phyloP scores from a whole-genome alignment of 2,329 filamentous ascomycete species.

The Ophiostoma piceae region DNA sequence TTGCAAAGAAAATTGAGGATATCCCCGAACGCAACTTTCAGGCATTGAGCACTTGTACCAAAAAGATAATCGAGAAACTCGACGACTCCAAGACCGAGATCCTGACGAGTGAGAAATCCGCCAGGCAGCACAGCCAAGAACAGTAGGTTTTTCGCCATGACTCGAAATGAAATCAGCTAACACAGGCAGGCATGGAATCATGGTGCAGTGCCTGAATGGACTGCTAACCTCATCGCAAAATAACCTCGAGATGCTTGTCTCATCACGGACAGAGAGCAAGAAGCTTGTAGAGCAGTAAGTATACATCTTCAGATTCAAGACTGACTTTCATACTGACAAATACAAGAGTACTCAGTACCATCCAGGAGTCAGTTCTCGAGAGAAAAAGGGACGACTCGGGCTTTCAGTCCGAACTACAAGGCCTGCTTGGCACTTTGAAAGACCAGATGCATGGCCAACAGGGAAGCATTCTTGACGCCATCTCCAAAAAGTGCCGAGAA shows the following conservation, averaged over 20 bases:
- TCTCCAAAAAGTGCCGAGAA: constrained; percentile 12
- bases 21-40: constrained; percentile 26
- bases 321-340: not conserved
- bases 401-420: not conserved
- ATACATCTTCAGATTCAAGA: not conserved
- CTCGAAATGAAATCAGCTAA: not conserved
- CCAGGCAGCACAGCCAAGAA: not conserved
- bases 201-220: constrained; percentile 16
- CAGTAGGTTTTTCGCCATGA: constrained; percentile 9
- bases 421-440: not conserved
- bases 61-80: constrained; percentile 23
- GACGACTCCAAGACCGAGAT: constrained; percentile 16
- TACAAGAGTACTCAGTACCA: not conserved
- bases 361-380: not conserved
- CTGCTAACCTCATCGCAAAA: constrained; percentile 6
- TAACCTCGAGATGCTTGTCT: constrained; percentile 9
- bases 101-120: not conserved
- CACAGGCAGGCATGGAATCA: constrained; percentile 8
- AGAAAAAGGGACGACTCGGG: not conserved
- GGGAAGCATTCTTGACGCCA: not conserved
- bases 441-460: not conserved
- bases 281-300: constrained; percentile 12
- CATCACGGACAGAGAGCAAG: constrained; percentile 15
- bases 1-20: constrained; percentile 19
- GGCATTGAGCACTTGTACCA: constrained; percentile 21